Base-by-base conservation (phyloP, 2,329 filamentous ascomycete genomes). In the Sclerotinia trifoliorum region DNA sequence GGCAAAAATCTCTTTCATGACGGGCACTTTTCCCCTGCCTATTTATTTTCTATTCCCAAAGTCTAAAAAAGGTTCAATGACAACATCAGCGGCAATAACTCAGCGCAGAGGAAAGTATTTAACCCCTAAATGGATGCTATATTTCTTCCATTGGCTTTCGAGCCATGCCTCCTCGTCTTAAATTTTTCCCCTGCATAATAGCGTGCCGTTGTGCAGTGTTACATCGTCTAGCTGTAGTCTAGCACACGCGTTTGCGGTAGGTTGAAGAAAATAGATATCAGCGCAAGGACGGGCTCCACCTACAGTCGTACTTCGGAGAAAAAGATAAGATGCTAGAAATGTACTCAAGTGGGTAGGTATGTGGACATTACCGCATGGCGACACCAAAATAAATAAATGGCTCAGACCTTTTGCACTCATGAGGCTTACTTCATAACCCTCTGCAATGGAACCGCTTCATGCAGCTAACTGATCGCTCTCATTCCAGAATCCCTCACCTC, bases 241-340 rank as follows among this genome's bases (percentile, higher is more conserved):
- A 19, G 29, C 6, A 35, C 58, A 39, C 58, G 46, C 29, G 46
- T 51, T 21, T 51, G 58, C 44, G 44, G 58, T 49, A 32, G 35
- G 26, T 32, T 35, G 46, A 62, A 35, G 29, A 49, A 49, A 35
- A n/a, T 49, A 49, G 46, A 49, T 48, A 51, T 49, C 46, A 11
- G 29, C 58, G 29, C 44, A 46, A 61, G 29, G 58, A 35, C 21
- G n/a, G n/a, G 60, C 29, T 51, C 21, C 29, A 51, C 46, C 17
- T 39, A 21, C 46, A 26, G 21, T 51, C 21, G 46, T 62, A 26
- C 44, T 51, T 51, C 46, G 60, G 60, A 62, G 58, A 51, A 51
- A 62, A 62, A 62, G 58, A 51, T 51, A 51, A 62, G 58, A 39
- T 62, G 3, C 44, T 61, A 61, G 44, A 49, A n/a, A 44, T 46